Evolutionary conservation across 2,329 filamentous ascomycete genomes (phyloP).

Genomic region (Calonectria hawksworthii): DNA sequence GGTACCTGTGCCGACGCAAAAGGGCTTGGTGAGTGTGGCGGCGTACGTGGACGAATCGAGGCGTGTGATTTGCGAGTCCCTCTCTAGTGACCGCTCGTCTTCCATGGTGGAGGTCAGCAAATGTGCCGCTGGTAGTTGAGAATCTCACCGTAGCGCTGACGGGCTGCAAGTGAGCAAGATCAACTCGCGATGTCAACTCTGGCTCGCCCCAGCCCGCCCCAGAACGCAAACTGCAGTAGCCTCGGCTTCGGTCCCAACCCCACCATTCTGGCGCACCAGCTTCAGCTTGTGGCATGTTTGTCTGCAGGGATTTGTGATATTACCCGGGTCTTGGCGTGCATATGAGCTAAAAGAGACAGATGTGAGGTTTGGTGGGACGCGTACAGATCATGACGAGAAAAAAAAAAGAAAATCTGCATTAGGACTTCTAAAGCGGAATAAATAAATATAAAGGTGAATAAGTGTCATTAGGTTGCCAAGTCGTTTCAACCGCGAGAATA

Average conservation of each 20-base stretch:
- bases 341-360: background rate
- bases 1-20: slow-evolving; percentile 35
- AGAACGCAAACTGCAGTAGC: background rate
- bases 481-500: slow-evolving; percentile 19
- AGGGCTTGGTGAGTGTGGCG: slow-evolving; percentile 28
- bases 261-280: background rate
- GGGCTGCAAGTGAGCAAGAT: background rate
- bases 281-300: background rate
- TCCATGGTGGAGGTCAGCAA: slow-evolving; percentile 4
- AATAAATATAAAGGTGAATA: slow-evolving; percentile 7
- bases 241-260: background rate
- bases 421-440: background rate
- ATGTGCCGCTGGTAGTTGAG: background rate
- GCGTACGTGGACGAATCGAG: slow-evolving; percentile 28
- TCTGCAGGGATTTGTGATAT: background rate
- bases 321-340: background rate
- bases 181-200: background rate
- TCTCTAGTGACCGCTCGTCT: slow-evolving; percentile 19
- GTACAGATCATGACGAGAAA: background rate
- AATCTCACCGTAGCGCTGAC: background rate
- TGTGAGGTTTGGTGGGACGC: background rate
- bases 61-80: slow-evolving; percentile 21
- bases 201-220: background rate
- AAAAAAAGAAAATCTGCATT: background rate
- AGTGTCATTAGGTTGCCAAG: slow-evolving; percentile 12